These are phyloP conservation scores for Cryptococcus maquisensis DNA, from an alignment of 1,284 basidiomycete species.

Conservation along the genomic window DNA sequence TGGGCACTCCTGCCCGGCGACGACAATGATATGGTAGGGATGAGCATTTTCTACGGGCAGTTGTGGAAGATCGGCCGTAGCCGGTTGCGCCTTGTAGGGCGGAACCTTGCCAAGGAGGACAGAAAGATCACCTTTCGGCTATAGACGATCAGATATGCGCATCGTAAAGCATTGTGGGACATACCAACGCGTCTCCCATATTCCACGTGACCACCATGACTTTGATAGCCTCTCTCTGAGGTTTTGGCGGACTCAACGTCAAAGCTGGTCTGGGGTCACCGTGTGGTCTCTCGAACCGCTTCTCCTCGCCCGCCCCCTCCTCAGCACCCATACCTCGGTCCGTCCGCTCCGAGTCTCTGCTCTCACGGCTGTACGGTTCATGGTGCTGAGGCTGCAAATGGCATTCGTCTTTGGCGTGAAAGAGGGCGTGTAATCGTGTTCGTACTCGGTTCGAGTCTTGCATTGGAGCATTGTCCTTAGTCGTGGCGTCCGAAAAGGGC, in stretches of 20 bases:
- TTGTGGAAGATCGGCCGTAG: slow-evolving; percentile 19
- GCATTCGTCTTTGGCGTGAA: neutral
- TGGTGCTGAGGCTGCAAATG: neutral
- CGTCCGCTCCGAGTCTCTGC: neutral
- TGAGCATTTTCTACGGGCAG: slow-evolving; percentile 42
- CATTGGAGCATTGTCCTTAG: neutral
- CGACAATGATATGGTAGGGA: slow-evolving; percentile 54
- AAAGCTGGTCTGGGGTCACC: neutral
- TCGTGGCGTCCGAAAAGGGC: neutral
- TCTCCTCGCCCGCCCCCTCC: neutral
- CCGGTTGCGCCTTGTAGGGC: slow-evolving; percentile 35
- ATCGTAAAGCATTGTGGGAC: slow-evolving; percentile 6
- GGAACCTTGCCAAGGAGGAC: slow-evolving; percentile 51
- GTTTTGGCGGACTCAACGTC: neutral
- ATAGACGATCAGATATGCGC: neutral
- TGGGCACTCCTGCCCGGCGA: slow-evolving; percentile 52
- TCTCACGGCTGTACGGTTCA: no score
- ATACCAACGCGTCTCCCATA: slow-evolving; percentile 51
- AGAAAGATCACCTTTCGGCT: slow-evolving; percentile 52
- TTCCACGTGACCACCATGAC: slow-evolving; percentile 54
- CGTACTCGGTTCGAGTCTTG: neutral
- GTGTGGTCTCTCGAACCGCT: neutral
- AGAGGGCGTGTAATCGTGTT: neutral
- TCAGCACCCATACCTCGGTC: neutral
- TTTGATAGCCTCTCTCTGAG: slow-evolving; percentile 48